Conservation (phyloP, 306 rosid genomes). For the Cucurbita moschata region DNA sequence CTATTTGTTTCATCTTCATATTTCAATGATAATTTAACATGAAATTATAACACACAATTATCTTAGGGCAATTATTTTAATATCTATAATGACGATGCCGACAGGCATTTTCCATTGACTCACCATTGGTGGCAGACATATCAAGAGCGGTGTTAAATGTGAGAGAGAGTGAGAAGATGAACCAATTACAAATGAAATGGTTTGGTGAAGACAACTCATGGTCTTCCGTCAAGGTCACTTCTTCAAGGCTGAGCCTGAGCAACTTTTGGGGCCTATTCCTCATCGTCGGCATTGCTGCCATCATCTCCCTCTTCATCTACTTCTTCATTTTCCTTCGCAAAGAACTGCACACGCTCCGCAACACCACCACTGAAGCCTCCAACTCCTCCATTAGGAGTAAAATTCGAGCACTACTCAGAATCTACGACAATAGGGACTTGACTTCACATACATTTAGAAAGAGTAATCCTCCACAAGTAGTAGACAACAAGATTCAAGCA, state of each 20-base stretch:
- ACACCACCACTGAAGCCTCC: neutral
- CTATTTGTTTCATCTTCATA: too few species aligned
- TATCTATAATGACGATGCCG: neutral
- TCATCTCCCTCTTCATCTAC: constrained; percentile 18
- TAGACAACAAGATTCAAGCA: neutral
- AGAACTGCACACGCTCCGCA: constrained; percentile 9
- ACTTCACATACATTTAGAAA: constrained; percentile 29
- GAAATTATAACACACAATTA: too few species aligned
- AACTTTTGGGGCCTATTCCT: constrained; percentile 53
- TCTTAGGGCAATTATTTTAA: too few species aligned
- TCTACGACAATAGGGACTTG: constrained; percentile 23
- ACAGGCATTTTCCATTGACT: constrained; percentile 28
- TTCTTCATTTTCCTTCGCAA: constrained; percentile 14
- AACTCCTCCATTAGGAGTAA: constrained; percentile 15
- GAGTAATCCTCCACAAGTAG: neutral
- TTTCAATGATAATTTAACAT: too few species aligned
- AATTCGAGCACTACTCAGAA: constrained; percentile 3
- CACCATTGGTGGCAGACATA: constrained; percentile 32
- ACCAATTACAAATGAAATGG: constrained; percentile 28
- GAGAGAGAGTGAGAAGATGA: constrained; percentile 34
- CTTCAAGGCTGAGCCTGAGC: constrained; percentile 26
- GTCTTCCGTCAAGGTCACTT: constrained; percentile 16
- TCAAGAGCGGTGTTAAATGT: constrained; percentile 41
- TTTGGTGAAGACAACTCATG: constrained; percentile 11
- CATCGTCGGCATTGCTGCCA: constrained; percentile 18